Percentiles rank a stretch among this genome's conserved stretches.
Conservation (phyloP, 2,329 filamentous ascomycete species). For the Fusarium globosum region DNA sequence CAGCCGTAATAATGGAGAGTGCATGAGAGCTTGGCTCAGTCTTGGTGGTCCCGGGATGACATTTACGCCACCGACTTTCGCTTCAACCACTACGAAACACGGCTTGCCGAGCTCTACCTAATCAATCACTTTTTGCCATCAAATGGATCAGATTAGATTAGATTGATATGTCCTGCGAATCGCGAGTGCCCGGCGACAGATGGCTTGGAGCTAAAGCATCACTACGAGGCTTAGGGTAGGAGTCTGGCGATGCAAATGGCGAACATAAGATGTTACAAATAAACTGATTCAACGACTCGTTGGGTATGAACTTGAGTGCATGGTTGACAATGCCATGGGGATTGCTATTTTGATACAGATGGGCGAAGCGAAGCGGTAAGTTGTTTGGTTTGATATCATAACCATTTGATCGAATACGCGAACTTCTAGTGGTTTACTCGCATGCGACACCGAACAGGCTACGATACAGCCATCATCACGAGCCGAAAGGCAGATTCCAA, state of each 20-base stretch:
- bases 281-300: neutral
- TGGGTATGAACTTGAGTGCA: too few relatives aligned
- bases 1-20: neutral
- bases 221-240: slow-evolving; percentile 4
- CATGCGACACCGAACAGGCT: neutral
- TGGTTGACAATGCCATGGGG: rapidly evolving
- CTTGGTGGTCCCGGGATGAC: neutral
- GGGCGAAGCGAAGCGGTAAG: neutral
- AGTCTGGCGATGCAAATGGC: neutral
- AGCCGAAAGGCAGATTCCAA: neutral
- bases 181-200: neutral
- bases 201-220: neutral
- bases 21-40: neutral
- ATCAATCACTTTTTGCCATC: neutral
- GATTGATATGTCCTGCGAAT: slow-evolving; percentile 1
- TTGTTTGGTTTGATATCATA: neutral
- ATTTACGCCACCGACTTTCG: neutral
- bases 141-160: slow-evolving; percentile 27
- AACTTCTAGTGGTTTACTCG: too few relatives aligned
- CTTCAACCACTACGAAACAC: neutral
- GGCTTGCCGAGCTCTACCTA: neutral
- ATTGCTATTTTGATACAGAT: too few relatives aligned
- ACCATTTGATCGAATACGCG: neutral
- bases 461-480: rapidly evolving
- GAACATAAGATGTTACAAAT: neutral